Conservation (phyloP, 129 eudicot genomes). For the Escallonia herrerae region DNA sequence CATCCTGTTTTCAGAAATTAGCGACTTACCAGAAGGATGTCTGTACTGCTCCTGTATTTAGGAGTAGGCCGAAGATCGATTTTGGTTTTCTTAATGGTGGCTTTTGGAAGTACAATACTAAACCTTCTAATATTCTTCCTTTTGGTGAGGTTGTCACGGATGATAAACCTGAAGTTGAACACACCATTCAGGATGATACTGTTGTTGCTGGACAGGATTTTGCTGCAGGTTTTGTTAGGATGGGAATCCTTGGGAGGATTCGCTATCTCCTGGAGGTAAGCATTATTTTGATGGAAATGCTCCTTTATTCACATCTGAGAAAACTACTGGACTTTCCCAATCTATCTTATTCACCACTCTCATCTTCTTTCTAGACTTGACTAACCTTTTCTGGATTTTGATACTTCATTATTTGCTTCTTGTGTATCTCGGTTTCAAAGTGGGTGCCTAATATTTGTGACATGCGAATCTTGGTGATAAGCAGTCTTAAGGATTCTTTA, state of each 20-base stretch:
- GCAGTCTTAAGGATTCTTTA: no score
- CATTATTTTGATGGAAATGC: neutral
- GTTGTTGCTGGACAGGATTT: conserved; percentile 89
- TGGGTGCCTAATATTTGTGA: no score
- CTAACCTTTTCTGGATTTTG: no score
- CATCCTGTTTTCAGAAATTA: conserved; percentile 44
- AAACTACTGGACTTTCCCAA: no score
- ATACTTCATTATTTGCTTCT: no score
- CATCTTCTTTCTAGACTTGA: no score
- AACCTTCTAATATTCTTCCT: conserved; percentile 65
- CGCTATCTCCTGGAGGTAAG: conserved; percentile 79
- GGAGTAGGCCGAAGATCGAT: conserved; percentile 80
- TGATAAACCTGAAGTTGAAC: conserved; percentile 56
- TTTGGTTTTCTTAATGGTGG: conserved; percentile 85
- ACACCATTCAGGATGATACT: conserved; percentile 80
- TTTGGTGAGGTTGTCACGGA: conserved; percentile 28
- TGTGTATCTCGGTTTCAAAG: no score
- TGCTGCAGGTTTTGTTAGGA: conserved; percentile 89
- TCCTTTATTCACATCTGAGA: neutral
- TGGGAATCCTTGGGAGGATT: conserved; percentile 79
- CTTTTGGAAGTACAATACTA: conserved; percentile 91
- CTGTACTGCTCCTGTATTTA: conserved; percentile 81
- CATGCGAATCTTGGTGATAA: no score
- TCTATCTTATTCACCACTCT: no score
- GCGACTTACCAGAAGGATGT: conserved; percentile 41